Evolutionary conservation across 2,329 filamentous ascomycete genomes (phyloP), one percentile per base, ranked within the genome.

Genomic region (Colletotrichum lentis): DNA sequence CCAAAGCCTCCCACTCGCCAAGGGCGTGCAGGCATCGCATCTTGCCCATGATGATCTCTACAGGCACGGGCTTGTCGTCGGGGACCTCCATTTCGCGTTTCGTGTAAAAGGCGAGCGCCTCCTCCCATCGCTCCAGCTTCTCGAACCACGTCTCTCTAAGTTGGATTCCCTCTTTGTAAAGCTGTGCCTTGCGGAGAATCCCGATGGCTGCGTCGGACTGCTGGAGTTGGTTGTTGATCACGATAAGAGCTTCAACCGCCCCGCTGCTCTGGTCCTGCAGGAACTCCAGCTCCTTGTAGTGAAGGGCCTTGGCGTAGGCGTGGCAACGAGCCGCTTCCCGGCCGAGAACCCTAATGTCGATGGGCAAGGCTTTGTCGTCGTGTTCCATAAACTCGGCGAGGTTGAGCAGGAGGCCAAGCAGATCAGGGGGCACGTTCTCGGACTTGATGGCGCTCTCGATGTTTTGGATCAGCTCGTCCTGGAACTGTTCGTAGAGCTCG

Each of bases 321-420:
- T 99, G 96, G 73, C 96, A 99, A 74, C 96, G 95, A 22, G 92
- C 95, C 56, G 96, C 96, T 77, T 98, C 97, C 76, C 95, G 91
- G 39, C 96, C 96, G 12, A 99, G 86, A 11, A 96, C 94, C 56
- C 96, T 86, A 71, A 99, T 97, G 76, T 99, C 96, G 70, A 99
- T 99, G 1, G 96, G 96, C 60, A 99, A 83, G 16, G 96, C 95
- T 79, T 99, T 99, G 78, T 99, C 96, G 74, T 99, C 96, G 75
- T 99, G 96, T 77, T 99, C 96, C 96, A 99, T 99, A 78, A 99
- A 99, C 77, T 99, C 96, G 24, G 96, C 96, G 58, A 99, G 85
- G 75, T 99, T 99, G 56, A 99, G 88, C 35, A 99, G 84, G 57
- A 97, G 91, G 69, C 97, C 95, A 10, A 99, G 84, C 72, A 99